phyloP scores from a whole-genome alignment of 1,284 basidiomycete species.

The Spongispora temasekensis region DNA sequence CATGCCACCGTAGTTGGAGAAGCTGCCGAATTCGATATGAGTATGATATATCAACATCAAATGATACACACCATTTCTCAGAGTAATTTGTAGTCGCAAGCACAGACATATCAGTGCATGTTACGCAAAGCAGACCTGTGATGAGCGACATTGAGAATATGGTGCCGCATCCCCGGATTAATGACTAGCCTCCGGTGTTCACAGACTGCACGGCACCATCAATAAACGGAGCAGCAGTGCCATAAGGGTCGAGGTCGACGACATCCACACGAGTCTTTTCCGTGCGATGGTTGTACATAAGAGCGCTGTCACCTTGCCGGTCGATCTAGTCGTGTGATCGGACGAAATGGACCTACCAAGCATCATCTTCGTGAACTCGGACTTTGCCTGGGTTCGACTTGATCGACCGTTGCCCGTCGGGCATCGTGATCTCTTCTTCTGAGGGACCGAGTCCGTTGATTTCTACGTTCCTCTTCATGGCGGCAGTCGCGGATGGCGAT shows the following conservation, averaged over 20 bases:
- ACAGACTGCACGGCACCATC: conserved; percentile 95
- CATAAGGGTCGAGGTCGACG: conserved; percentile 97
- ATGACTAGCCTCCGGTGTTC: conserved; percentile 74
- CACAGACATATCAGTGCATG: conserved; percentile 95
- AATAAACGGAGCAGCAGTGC: conserved; percentile 95
- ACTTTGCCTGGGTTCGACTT: conserved; percentile 55
- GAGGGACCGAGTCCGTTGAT: conserved; percentile 76
- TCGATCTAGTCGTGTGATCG: neutral
- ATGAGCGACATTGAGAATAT: conserved; percentile 4
- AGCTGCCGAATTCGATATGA: conserved; percentile 53
- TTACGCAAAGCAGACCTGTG: conserved; percentile 85
- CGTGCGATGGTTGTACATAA: conserved; percentile 90
- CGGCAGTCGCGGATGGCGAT: conserved; percentile 79
- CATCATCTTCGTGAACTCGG: conserved; percentile 86
- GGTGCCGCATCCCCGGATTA: neutral
- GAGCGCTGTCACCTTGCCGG: conserved; percentile 49
- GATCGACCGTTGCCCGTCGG: conserved; percentile 18
- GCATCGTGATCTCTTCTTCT: conserved; percentile 18
- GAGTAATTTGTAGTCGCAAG: conserved; percentile 94
- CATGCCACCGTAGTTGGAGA: conserved; percentile 95
- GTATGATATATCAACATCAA: neutral
- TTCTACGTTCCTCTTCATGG: conserved; percentile 89
- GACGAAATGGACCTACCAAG: conserved; percentile 62
- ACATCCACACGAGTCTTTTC: conserved; percentile 83
- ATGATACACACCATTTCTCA: conserved; percentile 81